A percentile compares a stretch with the other conserved stretches of the same genome.
Conservation (phyloP, 2,329 filamentous ascomycete genomes). For the Didymella exigua region DNA sequence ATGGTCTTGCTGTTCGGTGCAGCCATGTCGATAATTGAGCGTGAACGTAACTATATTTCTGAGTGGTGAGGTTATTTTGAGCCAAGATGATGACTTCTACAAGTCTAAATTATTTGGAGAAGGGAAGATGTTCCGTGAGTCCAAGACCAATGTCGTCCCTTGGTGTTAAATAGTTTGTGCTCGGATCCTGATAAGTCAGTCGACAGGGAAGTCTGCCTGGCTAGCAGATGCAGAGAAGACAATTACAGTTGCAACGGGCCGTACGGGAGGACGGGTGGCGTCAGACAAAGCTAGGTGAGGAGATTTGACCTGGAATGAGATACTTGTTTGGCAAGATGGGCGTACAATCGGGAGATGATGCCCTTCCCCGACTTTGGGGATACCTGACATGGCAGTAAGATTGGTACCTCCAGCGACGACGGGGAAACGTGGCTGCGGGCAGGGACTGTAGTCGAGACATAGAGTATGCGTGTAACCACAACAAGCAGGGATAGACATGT, state of each 20-base stretch:
- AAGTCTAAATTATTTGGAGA: background rate
- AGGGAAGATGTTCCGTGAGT: constrained; percentile 1
- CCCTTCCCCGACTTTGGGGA: constrained; percentile 21
- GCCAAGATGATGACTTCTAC: background rate
- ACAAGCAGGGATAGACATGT: constrained; percentile 23
- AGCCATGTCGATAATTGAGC: background rate
- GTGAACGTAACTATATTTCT: background rate
- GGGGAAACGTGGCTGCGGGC: constrained; percentile 38
- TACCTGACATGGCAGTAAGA: constrained; percentile 20
- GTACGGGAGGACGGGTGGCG: constrained; percentile 43
- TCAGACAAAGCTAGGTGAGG: constrained; percentile 32
- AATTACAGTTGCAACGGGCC: constrained; percentile 41
- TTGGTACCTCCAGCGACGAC: constrained; percentile 27
- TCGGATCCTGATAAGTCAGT: constrained; percentile 19
- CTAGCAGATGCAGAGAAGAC: constrained; percentile 33
- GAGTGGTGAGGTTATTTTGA: background rate
- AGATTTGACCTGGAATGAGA: constrained; percentile 35
- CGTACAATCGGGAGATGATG: constrained; percentile 25
- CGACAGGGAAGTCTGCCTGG: constrained; percentile 29
- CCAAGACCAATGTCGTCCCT: constrained; percentile 25
- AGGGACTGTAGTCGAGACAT: constrained; percentile 13
- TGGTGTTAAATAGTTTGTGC: constrained; percentile 37
- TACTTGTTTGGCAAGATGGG: constrained; percentile 26
- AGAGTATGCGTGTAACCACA: constrained; percentile 24
- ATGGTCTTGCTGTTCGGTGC: background rate